A percentile compares a stretch with the other conserved stretches of the same genome.
phyloP scores from a whole-genome alignment of 495 filamentous ascomycete genomes.

The Penicillium daleae region DNA sequence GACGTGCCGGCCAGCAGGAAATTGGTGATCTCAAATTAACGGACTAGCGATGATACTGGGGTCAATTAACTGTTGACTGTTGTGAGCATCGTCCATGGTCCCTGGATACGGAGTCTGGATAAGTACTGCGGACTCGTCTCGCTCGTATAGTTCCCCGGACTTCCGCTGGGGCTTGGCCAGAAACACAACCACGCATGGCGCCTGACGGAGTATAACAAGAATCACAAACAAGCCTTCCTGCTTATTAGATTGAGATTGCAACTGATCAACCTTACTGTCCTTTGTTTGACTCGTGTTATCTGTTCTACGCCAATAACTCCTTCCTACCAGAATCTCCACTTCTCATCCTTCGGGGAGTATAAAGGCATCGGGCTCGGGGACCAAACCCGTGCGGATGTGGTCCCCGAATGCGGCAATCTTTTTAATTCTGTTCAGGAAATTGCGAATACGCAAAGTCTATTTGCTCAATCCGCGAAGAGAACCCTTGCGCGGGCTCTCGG shows the following conservation, averaged over 20 bases:
- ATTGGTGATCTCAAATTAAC: too few relatives aligned
- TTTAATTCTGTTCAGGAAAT: background rate
- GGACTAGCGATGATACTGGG: background rate
- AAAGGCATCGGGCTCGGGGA: slow-evolving; percentile 1
- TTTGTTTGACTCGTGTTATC: background rate
- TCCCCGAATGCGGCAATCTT: slow-evolving; percentile 26
- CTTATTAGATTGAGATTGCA: background rate
- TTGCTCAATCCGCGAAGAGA: background rate
- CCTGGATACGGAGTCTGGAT: background rate
- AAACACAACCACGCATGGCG: background rate
- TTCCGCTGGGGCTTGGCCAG: background rate
- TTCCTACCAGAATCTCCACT: background rate
- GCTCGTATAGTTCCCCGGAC: slow-evolving; percentile 5
- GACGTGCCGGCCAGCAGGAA: too few relatives aligned
- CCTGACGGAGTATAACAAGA: background rate
- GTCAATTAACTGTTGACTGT: background rate
- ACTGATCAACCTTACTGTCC: background rate
- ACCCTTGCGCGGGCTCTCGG: background rate
- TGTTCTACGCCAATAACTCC: background rate
- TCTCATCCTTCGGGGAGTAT: slow-evolving; percentile 11
- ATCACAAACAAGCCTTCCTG: slow-evolving; percentile 1
- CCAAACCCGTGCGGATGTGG: slow-evolving; percentile 7
- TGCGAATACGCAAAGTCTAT: slow-evolving; percentile 12
- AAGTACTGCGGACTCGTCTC: background rate
- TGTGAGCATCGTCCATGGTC: background rate